A percentile compares a stretch with the other conserved stretches of the same genome.
Conservation (phyloP, 2,329 filamentous ascomycete genomes). For the Phialemonium atrogriseum region DNA sequence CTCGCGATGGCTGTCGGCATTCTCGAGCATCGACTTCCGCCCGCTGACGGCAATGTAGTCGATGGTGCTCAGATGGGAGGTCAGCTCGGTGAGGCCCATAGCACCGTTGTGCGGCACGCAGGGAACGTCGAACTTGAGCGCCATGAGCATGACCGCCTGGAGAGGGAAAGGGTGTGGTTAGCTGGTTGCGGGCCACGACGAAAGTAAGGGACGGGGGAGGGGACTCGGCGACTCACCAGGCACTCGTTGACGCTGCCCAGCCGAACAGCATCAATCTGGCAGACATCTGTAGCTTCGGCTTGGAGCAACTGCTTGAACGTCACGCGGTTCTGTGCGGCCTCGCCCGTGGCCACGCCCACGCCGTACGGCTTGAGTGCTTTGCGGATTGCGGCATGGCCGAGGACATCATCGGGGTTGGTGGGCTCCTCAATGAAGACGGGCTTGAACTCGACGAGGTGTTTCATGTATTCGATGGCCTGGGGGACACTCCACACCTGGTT, state of each 20-base stretch:
- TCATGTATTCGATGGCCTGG: slow-evolving; percentile 83
- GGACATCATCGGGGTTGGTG: slow-evolving; percentile 80
- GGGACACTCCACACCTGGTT: slow-evolving; percentile 91
- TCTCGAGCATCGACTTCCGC: slow-evolving; percentile 76
- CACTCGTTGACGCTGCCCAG: slow-evolving; percentile 88
- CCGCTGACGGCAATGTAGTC: slow-evolving; percentile 84
- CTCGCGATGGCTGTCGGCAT: slow-evolving; percentile 88
- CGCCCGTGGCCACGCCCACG: slow-evolving; percentile 82
- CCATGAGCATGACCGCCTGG: slow-evolving; percentile 80
- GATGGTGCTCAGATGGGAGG: slow-evolving; percentile 83
- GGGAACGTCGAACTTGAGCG: slow-evolving; percentile 68
- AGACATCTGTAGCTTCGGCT: slow-evolving; percentile 73
- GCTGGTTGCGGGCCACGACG: no score
- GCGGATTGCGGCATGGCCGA: slow-evolving; percentile 77
- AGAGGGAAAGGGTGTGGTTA: no score
- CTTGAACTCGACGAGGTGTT: slow-evolving; percentile 71
- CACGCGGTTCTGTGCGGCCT: slow-evolving; percentile 93
- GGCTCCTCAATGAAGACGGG: slow-evolving; percentile 95
- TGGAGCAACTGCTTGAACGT: slow-evolving; percentile 88
- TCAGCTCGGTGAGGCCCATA: slow-evolving; percentile 86
- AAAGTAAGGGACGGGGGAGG: no score
- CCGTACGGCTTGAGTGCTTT: slow-evolving; percentile 66
- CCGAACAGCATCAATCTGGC: slow-evolving; percentile 85
- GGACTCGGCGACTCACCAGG: no score
- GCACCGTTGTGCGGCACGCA: slow-evolving; percentile 86